A percentile compares a stretch with the other conserved stretches of the same genome.
These are phyloP conservation scores for Apiotrichum gracile DNA, from an alignment of 1,284 basidiomycete species.

Conservation along the genomic window DNA sequence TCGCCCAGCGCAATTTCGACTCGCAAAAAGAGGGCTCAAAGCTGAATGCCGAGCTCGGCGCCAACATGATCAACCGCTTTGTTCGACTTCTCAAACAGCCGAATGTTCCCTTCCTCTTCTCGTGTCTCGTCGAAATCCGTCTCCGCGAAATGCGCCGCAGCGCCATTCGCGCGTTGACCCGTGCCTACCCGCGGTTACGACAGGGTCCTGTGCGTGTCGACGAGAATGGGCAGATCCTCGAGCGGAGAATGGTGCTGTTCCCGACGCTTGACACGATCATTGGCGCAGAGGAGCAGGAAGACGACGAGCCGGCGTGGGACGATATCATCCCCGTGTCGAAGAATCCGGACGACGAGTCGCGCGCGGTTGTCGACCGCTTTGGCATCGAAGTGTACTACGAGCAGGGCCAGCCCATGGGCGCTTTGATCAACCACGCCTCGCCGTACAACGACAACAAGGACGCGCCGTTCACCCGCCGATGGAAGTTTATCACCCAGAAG, in stretches of 20 bases:
- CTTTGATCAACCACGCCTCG: conserved; percentile 56
- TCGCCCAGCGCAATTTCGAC: conserved; percentile 72
- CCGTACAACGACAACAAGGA: conserved; percentile 62
- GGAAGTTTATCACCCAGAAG: conserved; percentile 70
- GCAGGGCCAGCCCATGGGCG: conserved; percentile 30
- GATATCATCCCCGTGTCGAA: conserved; percentile 32
- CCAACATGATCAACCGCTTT: conserved; percentile 56
- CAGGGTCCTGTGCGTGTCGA: conserved; percentile 34
- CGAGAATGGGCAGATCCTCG: conserved; percentile 31
- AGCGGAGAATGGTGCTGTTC: conserved; percentile 34
- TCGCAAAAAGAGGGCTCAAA: conserved; percentile 50
- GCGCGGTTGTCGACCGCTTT: conserved; percentile 33
- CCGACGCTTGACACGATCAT: conserved; percentile 42
- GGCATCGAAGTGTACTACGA: conserved; percentile 42
- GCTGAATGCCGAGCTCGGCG: conserved; percentile 51
- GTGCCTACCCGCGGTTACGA: conserved; percentile 48
- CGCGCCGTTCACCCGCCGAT: conserved; percentile 59
- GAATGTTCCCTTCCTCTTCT: conserved; percentile 50
- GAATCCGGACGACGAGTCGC: conserved; percentile 25
- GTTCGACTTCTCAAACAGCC: conserved; percentile 48
- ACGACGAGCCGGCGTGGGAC: conserved; percentile 41
- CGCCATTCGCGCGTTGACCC: conserved; percentile 50
- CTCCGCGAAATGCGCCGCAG: conserved; percentile 52
- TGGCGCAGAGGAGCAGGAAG: conserved; percentile 48
- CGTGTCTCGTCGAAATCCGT: conserved; percentile 53